Base-by-base conservation (phyloP, 345 rosid genomes). In the Heritiera fomes region DNA sequence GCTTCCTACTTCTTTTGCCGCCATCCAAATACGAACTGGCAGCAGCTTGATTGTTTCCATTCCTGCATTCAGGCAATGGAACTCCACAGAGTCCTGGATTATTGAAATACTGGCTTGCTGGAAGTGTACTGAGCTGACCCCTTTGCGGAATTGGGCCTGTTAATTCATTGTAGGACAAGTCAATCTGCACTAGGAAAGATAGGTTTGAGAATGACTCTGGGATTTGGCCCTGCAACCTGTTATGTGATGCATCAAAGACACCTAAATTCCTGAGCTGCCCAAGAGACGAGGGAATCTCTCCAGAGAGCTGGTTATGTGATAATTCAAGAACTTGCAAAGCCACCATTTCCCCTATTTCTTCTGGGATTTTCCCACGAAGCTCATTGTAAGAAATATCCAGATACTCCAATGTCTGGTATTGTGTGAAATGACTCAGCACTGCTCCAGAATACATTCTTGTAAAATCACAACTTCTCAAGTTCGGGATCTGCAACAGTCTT, bases 71-170 rank as follows among this genome's bases (percentile, higher is more conserved):
- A 45, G 88, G 87, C 80, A 96, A 83, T 0, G 99, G 99, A 77
- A 93, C 93, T 62, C 99, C 99, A 17, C 99, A 96, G 20, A 96
- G 97, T 62, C 99, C 99, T 0, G 97, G 99, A 78, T 96, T 96
- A 66, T 89, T 82, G 1, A 86, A 92, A 23, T 89, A 96, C 79
- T 96, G 96, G 15, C 61, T 87, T 3, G 96, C 97, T 3, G 98
- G 98, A 66, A 96, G 98, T n/a, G 99, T 96, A 73, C 99, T 96
- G 12, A 96, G 91, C 82, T 96, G 99, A 53, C 99, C 99, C 64
- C 97, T 87, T 65, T 96, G 99, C 18, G 99, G 99, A 74, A 96
- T 96, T 74, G 93, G 97, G 40, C 99, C 99, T 3, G 99, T 89
- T 62, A 96, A 80, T 77, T 96, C 97, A 67, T 96, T 96, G 75